Percentiles rank a stretch among this genome's conserved stretches.
Conservation (phyloP, 1,284 basidiomycete species). For the Pisolithus thermaeus region DNA sequence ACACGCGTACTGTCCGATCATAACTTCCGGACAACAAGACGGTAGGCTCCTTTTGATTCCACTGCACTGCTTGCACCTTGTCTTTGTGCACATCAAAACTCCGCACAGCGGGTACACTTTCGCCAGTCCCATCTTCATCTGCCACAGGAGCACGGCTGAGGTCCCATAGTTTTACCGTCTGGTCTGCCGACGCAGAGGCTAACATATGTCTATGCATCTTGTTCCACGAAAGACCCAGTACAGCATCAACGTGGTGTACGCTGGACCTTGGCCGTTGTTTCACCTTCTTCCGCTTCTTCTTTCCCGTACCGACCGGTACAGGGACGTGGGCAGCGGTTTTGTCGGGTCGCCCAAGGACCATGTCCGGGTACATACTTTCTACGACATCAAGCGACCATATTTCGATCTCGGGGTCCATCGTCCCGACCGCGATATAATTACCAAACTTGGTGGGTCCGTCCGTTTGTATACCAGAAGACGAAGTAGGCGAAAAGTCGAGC, state of each 20-base stretch:
- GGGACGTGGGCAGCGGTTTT: slow-evolving; percentile 78
- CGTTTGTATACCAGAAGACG: slow-evolving; percentile 18
- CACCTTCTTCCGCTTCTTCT: slow-evolving; percentile 91
- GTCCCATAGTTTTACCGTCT: slow-evolving; percentile 98
- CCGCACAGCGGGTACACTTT: slow-evolving; percentile 50
- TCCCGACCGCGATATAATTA: slow-evolving; percentile 94
- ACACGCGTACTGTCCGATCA: slow-evolving; percentile 89
- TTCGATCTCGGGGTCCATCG: slow-evolving; percentile 97
- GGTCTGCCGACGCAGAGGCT: slow-evolving; percentile 90
- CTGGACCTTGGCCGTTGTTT: slow-evolving; percentile 66
- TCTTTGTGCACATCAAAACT: slow-evolving; percentile 90
- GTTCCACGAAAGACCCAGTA: slow-evolving; percentile 92
- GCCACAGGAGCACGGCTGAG: slow-evolving; percentile 64
- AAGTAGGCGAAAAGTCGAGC: slow-evolving; percentile 87
- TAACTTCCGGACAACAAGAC: slow-evolving; percentile 91
- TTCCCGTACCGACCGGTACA: slow-evolving; percentile 75
- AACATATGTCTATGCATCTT: slow-evolving; percentile 83
- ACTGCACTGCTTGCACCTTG: slow-evolving; percentile 97
- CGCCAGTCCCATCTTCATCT: slow-evolving; percentile 40
- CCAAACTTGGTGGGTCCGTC: slow-evolving; percentile 47
- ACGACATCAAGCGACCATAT: slow-evolving; percentile 96
- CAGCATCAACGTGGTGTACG: slow-evolving; percentile 89
- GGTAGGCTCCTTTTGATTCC: slow-evolving; percentile 86
- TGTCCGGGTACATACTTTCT: slow-evolving; percentile 92
- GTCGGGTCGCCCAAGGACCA: slow-evolving; percentile 86